Evolutionary conservation across 2,329 filamentous ascomycete species (phyloP), one percentile per base, ranked within the genome.

Genomic region (Zelopaecilomyces penicillatus): DNA sequence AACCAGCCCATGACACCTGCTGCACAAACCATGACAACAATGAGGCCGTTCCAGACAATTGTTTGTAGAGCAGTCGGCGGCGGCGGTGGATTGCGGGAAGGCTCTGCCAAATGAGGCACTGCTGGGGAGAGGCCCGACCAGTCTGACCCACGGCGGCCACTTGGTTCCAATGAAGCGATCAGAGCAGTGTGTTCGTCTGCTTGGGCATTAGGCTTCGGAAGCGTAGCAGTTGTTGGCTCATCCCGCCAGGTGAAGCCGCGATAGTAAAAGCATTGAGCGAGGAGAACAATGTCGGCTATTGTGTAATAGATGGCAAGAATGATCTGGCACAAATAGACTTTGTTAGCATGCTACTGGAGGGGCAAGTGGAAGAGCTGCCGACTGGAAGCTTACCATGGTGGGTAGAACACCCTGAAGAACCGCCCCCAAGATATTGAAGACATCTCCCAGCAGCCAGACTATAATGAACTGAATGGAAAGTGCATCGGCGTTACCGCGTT

Each of bases 291-390:
- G 59, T 97, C 91, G 49, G 89, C 89, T 33, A 95, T 75, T 11
- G 90, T 94, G 62, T 97, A 95, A 65, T 95, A 95, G 11, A 95
- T 77, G 9, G 90, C 90, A n/a, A 96, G 73, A 43, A 95, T 95
- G 50, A 87, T 83, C 80, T 82, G 50, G 42, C 11, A 19, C 30
- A 4, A 40, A 40, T n/a, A 30, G 44, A 12, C 44, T 38, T 38
- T 38, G 19, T 9, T 2, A 6, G 30, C 19, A 34, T 32, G 19
- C 19, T 28, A 30, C 8, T 10, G 5, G n/a, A 33, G 30, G 9
- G 11, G 19, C 11, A 8, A 34, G 31, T 35, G 10, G 19, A 19
- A 19, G 19, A 19, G 19, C 19, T 19, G 19, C 19, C 19, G 19
- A 19, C 19, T 11, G 27, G 34, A 26, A 37, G 37, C 66, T 49